These are phyloP conservation scores for Trifolium subterraneum DNA, from an alignment of 306 rosid species.

Conservation along the genomic window DNA sequence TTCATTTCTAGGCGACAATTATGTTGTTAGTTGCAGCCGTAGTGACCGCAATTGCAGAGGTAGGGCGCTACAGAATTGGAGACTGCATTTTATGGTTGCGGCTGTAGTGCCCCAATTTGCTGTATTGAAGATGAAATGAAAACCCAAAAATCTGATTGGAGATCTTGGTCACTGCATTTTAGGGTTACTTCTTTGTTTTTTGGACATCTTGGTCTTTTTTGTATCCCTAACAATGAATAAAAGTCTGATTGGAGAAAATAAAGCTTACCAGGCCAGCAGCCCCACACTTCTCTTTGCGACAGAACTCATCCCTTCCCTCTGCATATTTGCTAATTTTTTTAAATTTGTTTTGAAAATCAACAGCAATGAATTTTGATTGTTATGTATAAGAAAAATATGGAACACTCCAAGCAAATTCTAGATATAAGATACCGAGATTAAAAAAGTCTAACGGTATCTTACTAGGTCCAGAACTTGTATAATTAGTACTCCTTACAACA, in stretches of 20 bases:
- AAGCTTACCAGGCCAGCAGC: neutral
- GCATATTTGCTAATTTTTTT: neutral
- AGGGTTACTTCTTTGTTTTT: neutral
- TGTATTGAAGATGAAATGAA: neutral
- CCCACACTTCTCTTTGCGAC: neutral
- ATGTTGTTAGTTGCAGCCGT: too few relatives aligned
- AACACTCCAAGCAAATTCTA: neutral
- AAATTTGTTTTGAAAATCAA: neutral
- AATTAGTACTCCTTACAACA: neutral
- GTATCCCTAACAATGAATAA: neutral
- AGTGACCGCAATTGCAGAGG: neutral
- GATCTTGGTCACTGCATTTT: too few relatives aligned
- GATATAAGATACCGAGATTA: slow-evolving; percentile 11
- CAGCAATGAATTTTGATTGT: neutral
- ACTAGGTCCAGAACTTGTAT: slow-evolving; percentile 14
- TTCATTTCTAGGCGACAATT: too few relatives aligned
- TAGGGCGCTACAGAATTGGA: neutral
- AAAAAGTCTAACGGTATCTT: neutral
- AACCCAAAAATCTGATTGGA: too few relatives aligned
- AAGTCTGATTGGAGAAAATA: neutral
- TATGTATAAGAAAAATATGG: neutral
- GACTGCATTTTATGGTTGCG: neutral
- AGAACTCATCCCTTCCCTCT: neutral
- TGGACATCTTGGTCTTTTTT: neutral
- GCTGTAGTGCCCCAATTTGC: neutral